Evolutionary conservation across 2,329 filamentous ascomycete species (phyloP).

Genomic region (Microsporum canis): DNA sequence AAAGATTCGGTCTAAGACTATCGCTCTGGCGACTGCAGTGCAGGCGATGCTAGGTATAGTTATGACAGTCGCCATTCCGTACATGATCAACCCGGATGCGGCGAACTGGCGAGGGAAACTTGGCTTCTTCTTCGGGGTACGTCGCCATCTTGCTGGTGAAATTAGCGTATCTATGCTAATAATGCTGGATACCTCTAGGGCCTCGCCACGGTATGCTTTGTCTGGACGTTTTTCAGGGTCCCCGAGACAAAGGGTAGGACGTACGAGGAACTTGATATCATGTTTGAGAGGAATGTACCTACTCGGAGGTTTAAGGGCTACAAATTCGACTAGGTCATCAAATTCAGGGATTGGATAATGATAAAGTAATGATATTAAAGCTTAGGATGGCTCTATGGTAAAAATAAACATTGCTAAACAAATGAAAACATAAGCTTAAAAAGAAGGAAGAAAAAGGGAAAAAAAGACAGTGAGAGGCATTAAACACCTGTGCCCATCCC

Average conservation of each 20-base stretch:
- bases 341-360: background rate
- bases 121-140: constrained; percentile 26
- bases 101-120: constrained; percentile 26
- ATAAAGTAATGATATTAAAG: background rate
- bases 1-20: constrained; percentile 37
- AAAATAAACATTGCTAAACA: background rate
- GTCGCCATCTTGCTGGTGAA: background rate
- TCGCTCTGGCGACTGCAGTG: constrained; percentile 29
- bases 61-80: constrained; percentile 32
- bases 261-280: constrained; percentile 24
- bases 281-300: constrained; percentile 31
- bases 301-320: constrained; percentile 30
- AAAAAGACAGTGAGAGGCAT: background rate
- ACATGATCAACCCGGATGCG: constrained; percentile 31
- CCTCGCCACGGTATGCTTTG: constrained; percentile 11
- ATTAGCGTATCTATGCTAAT: background rate
- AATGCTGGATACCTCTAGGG: constrained; percentile 2
- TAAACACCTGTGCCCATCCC: background rate
- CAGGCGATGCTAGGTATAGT: constrained; percentile 32
- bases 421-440: background rate
- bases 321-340: background rate
- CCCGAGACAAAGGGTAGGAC: constrained; percentile 18
- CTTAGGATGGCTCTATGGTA: background rate
- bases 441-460: too few relatives aligned
- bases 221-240: constrained; percentile 18